Percentiles rank a stretch among this genome's conserved stretches.
phyloP scores from a whole-genome alignment of 331 rosid species.

The Malus hybrid region DNA sequence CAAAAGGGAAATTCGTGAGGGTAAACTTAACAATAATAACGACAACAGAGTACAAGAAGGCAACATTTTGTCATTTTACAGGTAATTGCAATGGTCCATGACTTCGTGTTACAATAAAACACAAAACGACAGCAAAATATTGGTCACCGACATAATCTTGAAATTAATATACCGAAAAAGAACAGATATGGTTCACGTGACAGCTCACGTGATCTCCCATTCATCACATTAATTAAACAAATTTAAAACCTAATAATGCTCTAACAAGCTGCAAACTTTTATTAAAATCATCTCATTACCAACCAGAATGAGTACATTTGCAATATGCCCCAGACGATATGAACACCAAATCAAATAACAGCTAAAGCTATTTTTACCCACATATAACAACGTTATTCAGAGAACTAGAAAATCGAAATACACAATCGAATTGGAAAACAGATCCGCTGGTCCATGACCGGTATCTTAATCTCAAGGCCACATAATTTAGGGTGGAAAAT shows the following conservation, averaged over 20 bases:
- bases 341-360: conserved; percentile 21
- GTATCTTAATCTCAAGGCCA: conserved; percentile 11
- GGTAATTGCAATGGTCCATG: neutral
- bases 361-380: conserved; percentile 10
- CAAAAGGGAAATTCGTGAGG: too few relatives aligned
- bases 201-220: neutral
- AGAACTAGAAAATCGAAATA: conserved; percentile 6
- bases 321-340: conserved; percentile 17
- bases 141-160: neutral
- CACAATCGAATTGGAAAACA: conserved; percentile 27
- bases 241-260: neutral
- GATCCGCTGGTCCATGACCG: conserved; percentile 19
- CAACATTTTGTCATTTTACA: neutral
- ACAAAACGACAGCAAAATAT: neutral
- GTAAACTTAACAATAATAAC: too few relatives aligned
- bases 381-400: neutral
- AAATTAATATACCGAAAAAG: too few relatives aligned
- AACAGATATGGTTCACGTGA: neutral
- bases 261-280: conserved; percentile 10
- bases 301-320: conserved; percentile 12
- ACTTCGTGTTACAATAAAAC: neutral
- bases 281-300: conserved; percentile 7
- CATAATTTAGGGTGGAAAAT: conserved; percentile 24
- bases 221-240: neutral
- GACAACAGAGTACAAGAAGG: neutral